These are phyloP conservation scores for Alternaria sp. DNA, from an alignment of 2,329 filamentous ascomycete genomes.

Conservation along the genomic window DNA sequence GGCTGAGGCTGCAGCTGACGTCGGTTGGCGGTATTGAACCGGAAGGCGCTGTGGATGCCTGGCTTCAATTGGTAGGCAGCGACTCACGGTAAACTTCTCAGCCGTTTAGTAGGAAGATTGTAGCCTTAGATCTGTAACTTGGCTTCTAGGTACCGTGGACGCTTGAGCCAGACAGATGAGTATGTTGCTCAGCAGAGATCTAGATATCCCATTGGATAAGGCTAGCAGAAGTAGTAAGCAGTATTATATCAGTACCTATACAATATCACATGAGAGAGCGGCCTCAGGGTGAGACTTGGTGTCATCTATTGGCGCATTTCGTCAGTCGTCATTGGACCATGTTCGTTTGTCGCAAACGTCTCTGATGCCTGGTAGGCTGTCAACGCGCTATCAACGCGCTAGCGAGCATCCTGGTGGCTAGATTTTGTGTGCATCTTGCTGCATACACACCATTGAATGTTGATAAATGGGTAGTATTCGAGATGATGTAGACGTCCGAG, in stretches of 20 bases:
- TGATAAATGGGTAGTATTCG: background rate
- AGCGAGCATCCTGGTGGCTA: background rate
- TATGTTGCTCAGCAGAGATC: background rate
- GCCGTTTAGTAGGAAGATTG: background rate
- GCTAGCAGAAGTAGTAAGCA: background rate
- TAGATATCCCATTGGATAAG: background rate
- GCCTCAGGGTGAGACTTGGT: background rate
- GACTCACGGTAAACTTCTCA: background rate
- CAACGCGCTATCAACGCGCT: conserved; percentile 1
- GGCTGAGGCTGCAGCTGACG: conserved; percentile 6
- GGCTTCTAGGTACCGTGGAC: background rate
- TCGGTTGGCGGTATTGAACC: background rate
- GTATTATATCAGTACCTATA: background rate
- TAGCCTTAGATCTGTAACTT: background rate
- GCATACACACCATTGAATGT: background rate
- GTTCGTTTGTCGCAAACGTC: background rate
- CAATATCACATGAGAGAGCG: background rate
- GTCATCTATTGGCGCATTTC: background rate
- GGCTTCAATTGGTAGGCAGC: background rate
- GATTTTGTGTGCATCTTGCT: background rate
- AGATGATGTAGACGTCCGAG: background rate
- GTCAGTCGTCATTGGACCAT: background rate
- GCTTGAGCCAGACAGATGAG: background rate
- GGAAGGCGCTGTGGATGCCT: conserved; percentile 2
- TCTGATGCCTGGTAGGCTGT: background rate